Evolutionary conservation across 1,284 basidiomycete genomes (phyloP).

Genomic region (Malassezia nana): DNA sequence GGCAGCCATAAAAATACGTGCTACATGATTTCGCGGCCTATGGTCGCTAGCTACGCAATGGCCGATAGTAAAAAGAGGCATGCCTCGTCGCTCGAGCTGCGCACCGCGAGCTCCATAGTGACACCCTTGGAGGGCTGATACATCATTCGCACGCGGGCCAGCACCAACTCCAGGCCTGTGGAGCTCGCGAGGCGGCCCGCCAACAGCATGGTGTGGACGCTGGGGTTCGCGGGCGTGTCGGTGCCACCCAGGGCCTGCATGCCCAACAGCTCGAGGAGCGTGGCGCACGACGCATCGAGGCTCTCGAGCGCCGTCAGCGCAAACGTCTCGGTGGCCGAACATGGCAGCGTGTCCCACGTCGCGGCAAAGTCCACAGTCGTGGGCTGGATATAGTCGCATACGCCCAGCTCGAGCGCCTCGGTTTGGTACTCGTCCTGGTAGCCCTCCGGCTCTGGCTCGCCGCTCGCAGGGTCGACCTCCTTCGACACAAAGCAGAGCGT

Average conservation of each 20-base stretch:
- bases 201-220: constrained; percentile 87
- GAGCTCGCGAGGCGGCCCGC: constrained; percentile 74
- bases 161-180: constrained; percentile 73
- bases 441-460: constrained; percentile 92
- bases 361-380: constrained; percentile 79
- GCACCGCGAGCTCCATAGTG: constrained; percentile 85
- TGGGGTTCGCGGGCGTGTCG: constrained; percentile 56
- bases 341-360: constrained; percentile 83
- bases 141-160: constrained; percentile 90
- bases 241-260: constrained; percentile 79
- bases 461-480: constrained; percentile 91
- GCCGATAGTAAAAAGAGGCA: constrained; percentile 80
- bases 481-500: constrained; percentile 94
- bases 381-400: constrained; percentile 83
- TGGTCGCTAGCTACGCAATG: constrained; percentile 52
- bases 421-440: constrained; percentile 98
- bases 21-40: not conserved
- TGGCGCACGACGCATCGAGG: constrained; percentile 78
- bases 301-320: constrained; percentile 83
- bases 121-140: constrained; percentile 80
- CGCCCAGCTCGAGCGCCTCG: constrained; percentile 86
- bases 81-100: constrained; percentile 77
- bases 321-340: constrained; percentile 75
- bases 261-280: constrained; percentile 81
- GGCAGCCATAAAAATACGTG: constrained; percentile 10